Evolutionary conservation across 495 filamentous ascomycete species (phyloP).

Genomic region (Aspergillus egyptiacus): DNA sequence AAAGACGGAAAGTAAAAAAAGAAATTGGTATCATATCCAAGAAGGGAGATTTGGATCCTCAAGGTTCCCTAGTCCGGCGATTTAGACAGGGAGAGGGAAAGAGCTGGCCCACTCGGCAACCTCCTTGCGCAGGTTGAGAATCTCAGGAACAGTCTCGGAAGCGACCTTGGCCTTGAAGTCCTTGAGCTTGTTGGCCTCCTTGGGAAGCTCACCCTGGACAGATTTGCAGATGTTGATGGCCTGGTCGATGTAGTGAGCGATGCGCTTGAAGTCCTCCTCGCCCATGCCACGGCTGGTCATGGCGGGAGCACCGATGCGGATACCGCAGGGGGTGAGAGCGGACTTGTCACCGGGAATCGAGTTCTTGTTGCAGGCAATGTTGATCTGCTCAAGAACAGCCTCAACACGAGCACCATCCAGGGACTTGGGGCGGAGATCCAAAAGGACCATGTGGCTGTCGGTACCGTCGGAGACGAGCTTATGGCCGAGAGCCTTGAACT

Average conservation of each 20-base stretch:
- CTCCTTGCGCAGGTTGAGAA: slow-evolving; percentile 80
- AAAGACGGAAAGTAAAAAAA: slow-evolving; percentile 7
- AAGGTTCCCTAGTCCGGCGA: background rate
- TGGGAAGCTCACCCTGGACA: slow-evolving; percentile 77
- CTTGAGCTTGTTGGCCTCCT: slow-evolving; percentile 98
- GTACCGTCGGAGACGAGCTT: slow-evolving; percentile 93
- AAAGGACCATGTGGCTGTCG: slow-evolving; percentile 90
- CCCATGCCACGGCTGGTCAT: slow-evolving; percentile 96
- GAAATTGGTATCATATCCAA: slow-evolving; percentile 20
- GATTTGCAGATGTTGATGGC: slow-evolving; percentile 76
- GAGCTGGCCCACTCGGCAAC: slow-evolving; percentile 79
- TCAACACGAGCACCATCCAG: slow-evolving; percentile 76
- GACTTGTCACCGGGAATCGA: slow-evolving; percentile 96
- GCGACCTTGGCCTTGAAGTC: slow-evolving; percentile 95
- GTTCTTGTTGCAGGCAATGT: slow-evolving; percentile 99
- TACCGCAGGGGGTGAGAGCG: slow-evolving; percentile 87
- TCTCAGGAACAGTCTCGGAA: slow-evolving; percentile 66
- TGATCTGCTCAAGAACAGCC: slow-evolving; percentile 93
- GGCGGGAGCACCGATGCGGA: slow-evolving; percentile 93
- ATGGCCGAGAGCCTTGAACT: slow-evolving; percentile 24
- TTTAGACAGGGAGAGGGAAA: slow-evolving; percentile 84
- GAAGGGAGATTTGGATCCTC: background rate
- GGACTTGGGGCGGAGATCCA: slow-evolving; percentile 20
- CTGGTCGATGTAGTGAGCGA: slow-evolving; percentile 83
- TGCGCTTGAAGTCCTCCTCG: slow-evolving; percentile 85